Evolutionary conservation across 495 filamentous ascomycete species (phyloP).

Genomic region (Corynascus novoguineensis): DNA sequence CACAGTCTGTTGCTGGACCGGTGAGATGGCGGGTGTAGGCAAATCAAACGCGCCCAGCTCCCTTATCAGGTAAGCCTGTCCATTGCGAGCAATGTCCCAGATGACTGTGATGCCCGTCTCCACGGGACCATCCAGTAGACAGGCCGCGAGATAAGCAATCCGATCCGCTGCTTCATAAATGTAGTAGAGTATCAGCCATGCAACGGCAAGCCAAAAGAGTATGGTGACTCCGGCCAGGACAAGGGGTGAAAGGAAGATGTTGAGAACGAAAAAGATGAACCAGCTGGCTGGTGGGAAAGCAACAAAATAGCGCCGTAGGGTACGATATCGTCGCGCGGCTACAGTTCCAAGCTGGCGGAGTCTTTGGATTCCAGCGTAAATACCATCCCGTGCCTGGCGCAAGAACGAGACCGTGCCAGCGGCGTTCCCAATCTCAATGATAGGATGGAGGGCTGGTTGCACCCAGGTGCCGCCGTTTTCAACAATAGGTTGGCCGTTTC

Average conservation of each 20-base stretch:
- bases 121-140: neutral
- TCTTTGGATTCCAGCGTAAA: neutral
- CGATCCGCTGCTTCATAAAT: neutral
- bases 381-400: neutral
- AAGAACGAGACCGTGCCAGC: neutral
- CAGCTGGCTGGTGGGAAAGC: neutral
- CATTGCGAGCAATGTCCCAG: neutral
- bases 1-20: too few species aligned
- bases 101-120: neutral
- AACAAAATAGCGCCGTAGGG: neutral
- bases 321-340: neutral
- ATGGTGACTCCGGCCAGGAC: neutral
- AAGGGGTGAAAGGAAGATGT: neutral
- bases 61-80: neutral
- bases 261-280: neutral
- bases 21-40: too few species aligned
- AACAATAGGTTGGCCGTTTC: too few species aligned
- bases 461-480: too few species aligned
- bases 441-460: too few species aligned
- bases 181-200: neutral
- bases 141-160: neutral
- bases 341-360: neutral
- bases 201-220: neutral
- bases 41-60: too few species aligned
- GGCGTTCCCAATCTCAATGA: neutral